phyloP scores from a whole-genome alignment of 2,329 filamentous ascomycete species.

The Diaporthe nobilis region DNA sequence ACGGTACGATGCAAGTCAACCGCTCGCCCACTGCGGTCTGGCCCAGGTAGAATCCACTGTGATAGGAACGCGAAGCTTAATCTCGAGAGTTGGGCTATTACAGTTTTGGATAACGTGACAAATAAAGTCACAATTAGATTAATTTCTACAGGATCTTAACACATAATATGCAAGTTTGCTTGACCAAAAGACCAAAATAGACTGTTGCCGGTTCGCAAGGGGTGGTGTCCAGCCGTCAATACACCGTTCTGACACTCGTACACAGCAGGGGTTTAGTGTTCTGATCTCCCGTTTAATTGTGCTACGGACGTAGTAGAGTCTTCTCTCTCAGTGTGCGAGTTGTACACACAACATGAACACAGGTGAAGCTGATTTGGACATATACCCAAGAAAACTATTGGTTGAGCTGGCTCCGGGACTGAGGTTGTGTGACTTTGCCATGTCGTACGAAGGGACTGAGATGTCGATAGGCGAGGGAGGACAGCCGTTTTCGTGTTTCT shows the following conservation, averaged over 20 bases:
- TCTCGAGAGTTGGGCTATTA: not conserved
- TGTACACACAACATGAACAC: not conserved
- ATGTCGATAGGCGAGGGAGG: not conserved
- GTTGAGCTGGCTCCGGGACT: not conserved
- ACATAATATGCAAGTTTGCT: not conserved
- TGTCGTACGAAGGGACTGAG: not conserved
- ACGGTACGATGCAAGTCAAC: not conserved
- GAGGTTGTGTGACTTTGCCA: constrained; percentile 1
- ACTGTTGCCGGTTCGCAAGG: not conserved
- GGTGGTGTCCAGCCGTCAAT: not conserved
- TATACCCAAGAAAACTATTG: not conserved
- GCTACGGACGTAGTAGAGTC: not conserved
- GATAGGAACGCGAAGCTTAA: not conserved
- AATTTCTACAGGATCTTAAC: not conserved
- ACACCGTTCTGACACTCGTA: too few species aligned
- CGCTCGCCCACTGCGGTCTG: not conserved
- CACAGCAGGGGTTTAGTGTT: too few species aligned
- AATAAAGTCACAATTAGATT: not conserved
- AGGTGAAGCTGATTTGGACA: not conserved
- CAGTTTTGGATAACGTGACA: not conserved
- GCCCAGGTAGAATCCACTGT: not conserved
- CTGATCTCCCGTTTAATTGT: not conserved
- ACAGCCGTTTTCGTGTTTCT: not conserved
- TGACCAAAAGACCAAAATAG: not conserved
- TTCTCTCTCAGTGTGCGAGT: too few species aligned